phyloP scores from a whole-genome alignment of 495 filamentous ascomycete genomes.

The Xylaria longipes region DNA sequence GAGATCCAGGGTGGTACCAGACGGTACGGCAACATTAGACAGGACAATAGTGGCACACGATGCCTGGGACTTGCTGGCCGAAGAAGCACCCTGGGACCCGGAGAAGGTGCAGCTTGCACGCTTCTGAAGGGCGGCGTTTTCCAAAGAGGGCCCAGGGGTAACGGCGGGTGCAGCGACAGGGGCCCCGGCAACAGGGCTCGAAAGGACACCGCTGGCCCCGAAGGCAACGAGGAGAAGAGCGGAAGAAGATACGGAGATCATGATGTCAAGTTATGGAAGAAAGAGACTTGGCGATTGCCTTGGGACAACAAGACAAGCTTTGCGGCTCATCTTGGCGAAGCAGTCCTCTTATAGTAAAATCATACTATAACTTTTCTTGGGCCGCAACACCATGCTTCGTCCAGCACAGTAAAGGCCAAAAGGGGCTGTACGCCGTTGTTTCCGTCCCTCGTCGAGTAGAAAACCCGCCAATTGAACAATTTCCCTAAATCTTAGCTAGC shows the following conservation, averaged over 20 bases:
- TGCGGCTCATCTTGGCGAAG: conserved; percentile 12
- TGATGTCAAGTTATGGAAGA: background rate
- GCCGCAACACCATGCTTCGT: background rate
- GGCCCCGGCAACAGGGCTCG: conserved; percentile 51
- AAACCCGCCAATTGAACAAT: conserved; percentile 15
- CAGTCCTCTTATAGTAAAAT: background rate
- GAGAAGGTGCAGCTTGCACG: conserved; percentile 48
- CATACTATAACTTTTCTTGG: background rate
- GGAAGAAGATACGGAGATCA: background rate
- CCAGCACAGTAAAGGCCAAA: background rate
- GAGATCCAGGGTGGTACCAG: conserved; percentile 56
- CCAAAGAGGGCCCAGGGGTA: conserved; percentile 1
- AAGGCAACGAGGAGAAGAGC: conserved; percentile 31
- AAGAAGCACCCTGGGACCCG: conserved; percentile 39
- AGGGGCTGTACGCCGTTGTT: background rate
- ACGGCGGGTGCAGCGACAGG: conserved; percentile 24
- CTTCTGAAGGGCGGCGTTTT: conserved; percentile 1
- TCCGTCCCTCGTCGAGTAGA: conserved; percentile 2
- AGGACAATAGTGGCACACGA: conserved; percentile 55
- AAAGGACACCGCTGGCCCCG: conserved; percentile 35
- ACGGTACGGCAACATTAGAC: conserved; percentile 52
- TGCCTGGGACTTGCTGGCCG: conserved; percentile 48
- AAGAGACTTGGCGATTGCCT: background rate
- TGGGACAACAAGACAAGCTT: conserved; percentile 12
- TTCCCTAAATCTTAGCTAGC: background rate